phyloP scores from a whole-genome alignment of 164 flowering plant species.

The Piper betle region DNA sequence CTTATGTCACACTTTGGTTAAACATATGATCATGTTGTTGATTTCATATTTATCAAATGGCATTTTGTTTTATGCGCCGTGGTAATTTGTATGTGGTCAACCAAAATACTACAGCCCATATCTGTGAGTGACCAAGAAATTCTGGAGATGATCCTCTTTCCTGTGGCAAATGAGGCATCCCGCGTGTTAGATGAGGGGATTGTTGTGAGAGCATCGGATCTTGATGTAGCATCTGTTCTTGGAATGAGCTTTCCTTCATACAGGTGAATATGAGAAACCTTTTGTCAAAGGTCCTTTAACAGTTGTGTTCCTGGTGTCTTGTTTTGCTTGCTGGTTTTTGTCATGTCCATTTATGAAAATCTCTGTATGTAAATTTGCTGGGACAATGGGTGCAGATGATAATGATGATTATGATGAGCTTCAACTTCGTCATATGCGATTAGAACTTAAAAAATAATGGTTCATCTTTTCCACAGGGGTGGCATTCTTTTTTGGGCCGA shows the following conservation, averaged over 20 bases:
- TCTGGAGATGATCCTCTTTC: constrained; percentile 87
- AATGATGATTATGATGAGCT: neutral
- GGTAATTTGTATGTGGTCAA: neutral
- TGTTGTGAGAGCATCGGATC: constrained; percentile 86
- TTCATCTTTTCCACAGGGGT: constrained; percentile 40
- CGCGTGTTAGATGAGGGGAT: constrained; percentile 79
- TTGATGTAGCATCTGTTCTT: constrained; percentile 78
- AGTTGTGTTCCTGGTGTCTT: neutral
- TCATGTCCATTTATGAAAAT: neutral
- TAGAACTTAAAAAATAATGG: neutral
- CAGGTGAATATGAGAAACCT: constrained; percentile 35
- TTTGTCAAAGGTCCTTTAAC: neutral
- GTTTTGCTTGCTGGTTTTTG: neutral
- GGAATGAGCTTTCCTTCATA: constrained; percentile 97
- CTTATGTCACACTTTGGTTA: neutral
- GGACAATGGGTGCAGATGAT: too few relatives aligned
- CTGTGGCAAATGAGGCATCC: constrained; percentile 93
- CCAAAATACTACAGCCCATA: constrained; percentile 42
- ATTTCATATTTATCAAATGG: neutral
- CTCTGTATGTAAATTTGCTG: neutral
- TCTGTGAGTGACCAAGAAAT: constrained; percentile 70
- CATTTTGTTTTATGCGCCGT: neutral
- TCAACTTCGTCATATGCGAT: neutral
- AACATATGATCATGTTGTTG: too few relatives aligned
- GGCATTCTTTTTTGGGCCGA: constrained; percentile 95